These are phyloP conservation scores for Saccharomyces pastorianus DNA, from an alignment of 1,139 yeast species.

Conservation along the genomic window DNA sequence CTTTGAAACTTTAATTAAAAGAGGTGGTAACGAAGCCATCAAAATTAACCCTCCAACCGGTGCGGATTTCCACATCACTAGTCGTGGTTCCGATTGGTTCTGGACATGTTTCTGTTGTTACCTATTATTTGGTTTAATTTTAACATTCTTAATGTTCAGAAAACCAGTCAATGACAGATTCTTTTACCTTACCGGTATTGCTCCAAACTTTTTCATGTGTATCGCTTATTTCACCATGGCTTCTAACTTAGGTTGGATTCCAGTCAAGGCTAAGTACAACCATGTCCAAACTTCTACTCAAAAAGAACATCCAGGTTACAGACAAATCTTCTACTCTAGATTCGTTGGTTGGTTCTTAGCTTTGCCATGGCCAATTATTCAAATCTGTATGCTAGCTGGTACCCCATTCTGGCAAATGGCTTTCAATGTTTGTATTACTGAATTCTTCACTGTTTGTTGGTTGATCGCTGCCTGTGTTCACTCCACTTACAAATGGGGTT, in stretches of 20 bases:
- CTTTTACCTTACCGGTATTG: constrained; percentile 30
- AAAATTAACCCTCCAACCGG: constrained; percentile 15
- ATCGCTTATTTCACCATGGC: constrained; percentile 56
- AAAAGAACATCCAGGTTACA: constrained; percentile 34
- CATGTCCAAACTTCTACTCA: constrained; percentile 38
- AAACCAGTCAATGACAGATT: constrained; percentile 17
- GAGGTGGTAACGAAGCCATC: constrained; percentile 22
- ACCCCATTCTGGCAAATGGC: constrained; percentile 35
- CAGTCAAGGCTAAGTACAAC: constrained; percentile 45
- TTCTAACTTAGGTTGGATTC: constrained; percentile 59
- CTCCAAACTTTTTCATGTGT: constrained; percentile 41
- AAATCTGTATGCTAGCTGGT: constrained; percentile 41
- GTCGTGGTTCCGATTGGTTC: constrained; percentile 22
- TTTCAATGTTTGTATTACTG: constrained; percentile 39
- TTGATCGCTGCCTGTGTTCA: constrained; percentile 47
- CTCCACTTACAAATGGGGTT: constrained; percentile 57
- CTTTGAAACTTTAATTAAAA: constrained; percentile 13
- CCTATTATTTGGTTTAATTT: constrained; percentile 19
- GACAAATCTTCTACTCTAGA: constrained; percentile 61
- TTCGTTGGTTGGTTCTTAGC: constrained; percentile 62
- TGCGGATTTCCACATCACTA: constrained; percentile 19
- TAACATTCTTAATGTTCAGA: constrained; percentile 45
- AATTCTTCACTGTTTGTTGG: constrained; percentile 45
- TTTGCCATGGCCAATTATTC: constrained; percentile 46
- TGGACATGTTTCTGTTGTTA: constrained; percentile 37